Percentiles rank a stretch among this genome's conserved stretches.
phyloP scores from a whole-genome alignment of 805 yeast genomes.

The Komagataella pastoris region DNA sequence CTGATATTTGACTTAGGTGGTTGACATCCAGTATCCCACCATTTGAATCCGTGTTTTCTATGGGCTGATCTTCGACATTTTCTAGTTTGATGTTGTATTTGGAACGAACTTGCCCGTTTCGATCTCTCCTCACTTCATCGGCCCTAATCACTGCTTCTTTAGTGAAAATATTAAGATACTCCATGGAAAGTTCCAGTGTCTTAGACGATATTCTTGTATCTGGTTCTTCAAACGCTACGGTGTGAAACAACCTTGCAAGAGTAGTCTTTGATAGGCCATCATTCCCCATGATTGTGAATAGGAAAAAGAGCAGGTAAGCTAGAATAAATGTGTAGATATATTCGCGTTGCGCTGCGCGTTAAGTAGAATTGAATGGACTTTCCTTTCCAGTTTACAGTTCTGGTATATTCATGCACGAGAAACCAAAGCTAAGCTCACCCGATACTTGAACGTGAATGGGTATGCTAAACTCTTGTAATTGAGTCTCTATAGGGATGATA shows the following conservation, averaged over 20 bases:
- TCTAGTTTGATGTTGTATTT: conserved; percentile 6
- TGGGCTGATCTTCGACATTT: conserved; percentile 6
- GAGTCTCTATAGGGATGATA: not conserved
- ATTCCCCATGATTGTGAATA: not conserved
- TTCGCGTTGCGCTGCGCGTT: no score
- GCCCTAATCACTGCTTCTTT: conserved; percentile 47
- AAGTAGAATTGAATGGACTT: not conserved
- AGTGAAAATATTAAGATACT: conserved; percentile 41
- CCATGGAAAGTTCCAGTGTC: conserved; percentile 35
- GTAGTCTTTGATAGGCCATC: conserved; percentile 14
- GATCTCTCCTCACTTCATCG: conserved; percentile 32
- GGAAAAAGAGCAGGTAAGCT: not conserved
- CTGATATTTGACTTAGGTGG: conserved; percentile 42
- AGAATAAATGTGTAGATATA: not conserved
- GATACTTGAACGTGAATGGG: not conserved
- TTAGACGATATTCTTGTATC: conserved; percentile 33
- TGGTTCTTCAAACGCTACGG: conserved; percentile 30
- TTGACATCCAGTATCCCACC: conserved; percentile 32
- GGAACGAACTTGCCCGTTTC: conserved; percentile 6
- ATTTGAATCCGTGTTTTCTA: conserved; percentile 5
- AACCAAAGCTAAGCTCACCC: not conserved
- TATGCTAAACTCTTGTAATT: not conserved
- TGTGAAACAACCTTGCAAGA: conserved; percentile 37
- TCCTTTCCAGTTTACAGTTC: not conserved
- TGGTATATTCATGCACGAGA: not conserved